A percentile compares a stretch with the other conserved stretches of the same genome.
phyloP scores from a whole-genome alignment of 208 protist genomes.

The Trypanosoma lewisi region DNA sequence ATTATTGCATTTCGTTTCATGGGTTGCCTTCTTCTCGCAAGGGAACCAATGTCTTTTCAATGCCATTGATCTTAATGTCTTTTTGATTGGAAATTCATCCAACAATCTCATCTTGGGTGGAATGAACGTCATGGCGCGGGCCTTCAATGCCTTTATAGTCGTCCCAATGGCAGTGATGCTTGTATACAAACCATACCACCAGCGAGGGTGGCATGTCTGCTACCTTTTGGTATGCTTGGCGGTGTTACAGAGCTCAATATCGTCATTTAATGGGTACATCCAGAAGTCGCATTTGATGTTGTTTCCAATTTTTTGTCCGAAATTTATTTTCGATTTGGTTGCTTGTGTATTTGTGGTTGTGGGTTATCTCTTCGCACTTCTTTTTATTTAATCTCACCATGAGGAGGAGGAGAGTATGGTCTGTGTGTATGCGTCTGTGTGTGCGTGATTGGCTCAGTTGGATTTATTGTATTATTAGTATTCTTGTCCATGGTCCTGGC shows the following conservation, averaged over 20 bases:
- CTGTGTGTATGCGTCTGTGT: no score
- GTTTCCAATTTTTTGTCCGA: conserved; percentile 84
- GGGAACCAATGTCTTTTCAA: conserved; percentile 76
- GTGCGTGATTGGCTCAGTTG: no score
- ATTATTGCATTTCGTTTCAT: conserved; percentile 43
- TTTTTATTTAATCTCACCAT: neutral
- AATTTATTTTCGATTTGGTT: conserved; percentile 69
- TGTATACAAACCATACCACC: neutral
- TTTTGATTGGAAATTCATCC: conserved; percentile 59
- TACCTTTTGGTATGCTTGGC: conserved; percentile 38
- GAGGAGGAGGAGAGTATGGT: no score
- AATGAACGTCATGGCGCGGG: conserved; percentile 55
- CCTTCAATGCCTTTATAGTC: conserved; percentile 63
- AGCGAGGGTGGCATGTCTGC: conserved; percentile 22
- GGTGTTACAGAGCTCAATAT: conserved; percentile 41
- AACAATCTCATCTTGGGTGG: conserved; percentile 55
- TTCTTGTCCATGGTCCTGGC: no score
- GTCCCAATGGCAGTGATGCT: conserved; percentile 36
- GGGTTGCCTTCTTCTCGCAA: conserved; percentile 56
- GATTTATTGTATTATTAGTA: no score
- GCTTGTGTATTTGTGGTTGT: conserved; percentile 30
- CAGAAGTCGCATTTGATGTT: conserved; percentile 83
- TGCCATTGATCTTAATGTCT: conserved; percentile 76
- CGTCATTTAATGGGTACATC: conserved; percentile 60
- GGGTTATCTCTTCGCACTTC: conserved; percentile 19